phyloP scores from a whole-genome alignment of 2,329 filamentous ascomycete species.

The Elsinoe australis region DNA sequence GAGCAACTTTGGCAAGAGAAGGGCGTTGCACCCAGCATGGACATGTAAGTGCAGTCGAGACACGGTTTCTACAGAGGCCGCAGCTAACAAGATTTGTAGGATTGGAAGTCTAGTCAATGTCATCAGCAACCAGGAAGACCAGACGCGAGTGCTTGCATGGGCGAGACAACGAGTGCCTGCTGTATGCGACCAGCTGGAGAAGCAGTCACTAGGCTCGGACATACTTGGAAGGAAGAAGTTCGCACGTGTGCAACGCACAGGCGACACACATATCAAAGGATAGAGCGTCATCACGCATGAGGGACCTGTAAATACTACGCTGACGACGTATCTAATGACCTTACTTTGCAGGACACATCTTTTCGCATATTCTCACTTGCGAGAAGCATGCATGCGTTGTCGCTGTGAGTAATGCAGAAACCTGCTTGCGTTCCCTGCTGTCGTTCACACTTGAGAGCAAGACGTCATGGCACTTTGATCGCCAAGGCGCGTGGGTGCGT shows the following conservation, averaged over 20 bases:
- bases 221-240: constrained; percentile 7
- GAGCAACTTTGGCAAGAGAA: constrained; percentile 58
- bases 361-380: not conserved
- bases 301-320: not conserved
- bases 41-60: constrained; percentile 53
- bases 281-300: constrained; percentile 7
- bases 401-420: not conserved
- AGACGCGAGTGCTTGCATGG: constrained; percentile 67
- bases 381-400: constrained; percentile 3
- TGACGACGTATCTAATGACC: not conserved
- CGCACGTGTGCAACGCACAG: not conserved
- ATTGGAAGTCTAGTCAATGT: constrained; percentile 71
- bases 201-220: constrained; percentile 20
- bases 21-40: constrained; percentile 58
- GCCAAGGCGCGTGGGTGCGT: constrained; percentile 3
- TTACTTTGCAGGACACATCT: constrained; percentile 5
- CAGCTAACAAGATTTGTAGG: constrained; percentile 37
- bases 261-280: constrained; percentile 2
- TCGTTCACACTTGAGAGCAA: not conserved
- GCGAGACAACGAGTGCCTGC: constrained; percentile 59
- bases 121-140: constrained; percentile 51
- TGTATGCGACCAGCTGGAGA: constrained; percentile 60
- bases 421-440: constrained; percentile 9
- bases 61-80: not conserved
- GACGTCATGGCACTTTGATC: constrained; percentile 8